phyloP scores from a whole-genome alignment of 2,329 filamentous ascomycete species.

The Colletotrichum tropicale region DNA sequence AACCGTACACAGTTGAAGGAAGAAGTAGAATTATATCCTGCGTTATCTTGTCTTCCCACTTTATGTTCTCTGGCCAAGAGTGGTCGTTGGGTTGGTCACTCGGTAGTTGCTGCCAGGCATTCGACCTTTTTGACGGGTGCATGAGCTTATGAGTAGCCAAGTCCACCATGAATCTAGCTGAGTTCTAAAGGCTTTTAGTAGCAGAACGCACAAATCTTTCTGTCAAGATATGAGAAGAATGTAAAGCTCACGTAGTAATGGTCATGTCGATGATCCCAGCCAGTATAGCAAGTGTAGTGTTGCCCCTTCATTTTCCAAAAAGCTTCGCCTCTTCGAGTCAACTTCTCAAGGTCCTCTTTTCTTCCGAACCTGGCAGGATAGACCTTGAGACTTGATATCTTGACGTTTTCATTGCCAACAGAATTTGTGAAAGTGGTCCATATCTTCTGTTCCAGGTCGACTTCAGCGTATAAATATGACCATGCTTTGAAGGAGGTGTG shows the following conservation, averaged over 20 bases:
- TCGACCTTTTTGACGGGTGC: background rate
- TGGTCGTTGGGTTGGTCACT: no score
- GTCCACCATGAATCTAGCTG: background rate
- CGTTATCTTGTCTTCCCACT: rapidly evolving
- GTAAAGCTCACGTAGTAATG: background rate
- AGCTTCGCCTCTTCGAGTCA: rapidly evolving
- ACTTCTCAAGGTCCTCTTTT: background rate
- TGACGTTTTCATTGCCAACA: rapidly evolving
- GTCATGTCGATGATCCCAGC: background rate
- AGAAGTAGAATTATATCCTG: rapidly evolving
- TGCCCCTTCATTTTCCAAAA: background rate
- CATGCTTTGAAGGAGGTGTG: rapidly evolving
- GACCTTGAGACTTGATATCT: background rate
- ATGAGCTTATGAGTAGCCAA: background rate
- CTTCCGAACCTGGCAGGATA: rapidly evolving
- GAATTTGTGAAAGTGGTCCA: rapidly evolving
- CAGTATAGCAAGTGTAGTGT: background rate
- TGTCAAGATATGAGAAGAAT: no score
- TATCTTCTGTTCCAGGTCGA: rapidly evolving
- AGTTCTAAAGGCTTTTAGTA: no score
- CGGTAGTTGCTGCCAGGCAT: no score
- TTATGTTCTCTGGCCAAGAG: rapidly evolving
- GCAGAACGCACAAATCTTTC: no score
- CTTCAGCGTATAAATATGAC: rapidly evolving
- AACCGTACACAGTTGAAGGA: background rate